phyloP scores from a whole-genome alignment of 495 filamentous ascomycete species.

The Penicillium turbatum region DNA sequence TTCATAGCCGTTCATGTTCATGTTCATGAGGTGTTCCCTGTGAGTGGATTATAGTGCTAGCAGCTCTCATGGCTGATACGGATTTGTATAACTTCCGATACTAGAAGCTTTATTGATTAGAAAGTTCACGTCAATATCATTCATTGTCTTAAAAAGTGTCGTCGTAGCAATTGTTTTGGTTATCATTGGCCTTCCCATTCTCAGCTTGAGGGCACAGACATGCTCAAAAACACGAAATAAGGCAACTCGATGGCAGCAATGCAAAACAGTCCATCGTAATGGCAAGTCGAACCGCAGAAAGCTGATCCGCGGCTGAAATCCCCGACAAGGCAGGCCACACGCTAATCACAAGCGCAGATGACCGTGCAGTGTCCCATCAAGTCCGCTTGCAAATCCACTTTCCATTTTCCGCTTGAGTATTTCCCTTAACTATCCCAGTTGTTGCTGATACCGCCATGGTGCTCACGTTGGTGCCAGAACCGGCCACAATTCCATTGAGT shows the following conservation, averaged over 20 bases:
- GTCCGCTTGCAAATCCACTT: conserved; percentile 1
- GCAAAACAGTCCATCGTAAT: neutral
- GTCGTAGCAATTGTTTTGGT: conserved; percentile 13
- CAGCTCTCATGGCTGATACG: neutral
- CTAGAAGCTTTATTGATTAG: no score
- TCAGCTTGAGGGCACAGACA: neutral
- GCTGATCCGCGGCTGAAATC: neutral
- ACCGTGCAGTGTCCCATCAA: neutral
- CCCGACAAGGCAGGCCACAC: neutral
- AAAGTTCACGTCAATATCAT: neutral
- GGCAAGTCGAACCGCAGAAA: neutral
- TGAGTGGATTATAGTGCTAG: no score
- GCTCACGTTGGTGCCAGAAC: neutral
- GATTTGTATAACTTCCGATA: neutral
- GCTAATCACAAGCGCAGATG: neutral
- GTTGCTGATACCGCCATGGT: conserved; percentile 1
- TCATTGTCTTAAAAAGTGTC: conserved; percentile 1
- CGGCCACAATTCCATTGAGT: conserved; percentile 1
- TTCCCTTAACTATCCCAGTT: conserved; percentile 19
- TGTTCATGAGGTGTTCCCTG: no score
- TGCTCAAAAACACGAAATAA: conserved; percentile 1
- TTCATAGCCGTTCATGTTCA: neutral
- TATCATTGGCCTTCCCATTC: conserved; percentile 3
- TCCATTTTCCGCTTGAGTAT: conserved; percentile 15
- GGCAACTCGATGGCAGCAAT: neutral